phyloP scores from a whole-genome alignment of 345 rosid genomes.

The Camelina sativa region DNA sequence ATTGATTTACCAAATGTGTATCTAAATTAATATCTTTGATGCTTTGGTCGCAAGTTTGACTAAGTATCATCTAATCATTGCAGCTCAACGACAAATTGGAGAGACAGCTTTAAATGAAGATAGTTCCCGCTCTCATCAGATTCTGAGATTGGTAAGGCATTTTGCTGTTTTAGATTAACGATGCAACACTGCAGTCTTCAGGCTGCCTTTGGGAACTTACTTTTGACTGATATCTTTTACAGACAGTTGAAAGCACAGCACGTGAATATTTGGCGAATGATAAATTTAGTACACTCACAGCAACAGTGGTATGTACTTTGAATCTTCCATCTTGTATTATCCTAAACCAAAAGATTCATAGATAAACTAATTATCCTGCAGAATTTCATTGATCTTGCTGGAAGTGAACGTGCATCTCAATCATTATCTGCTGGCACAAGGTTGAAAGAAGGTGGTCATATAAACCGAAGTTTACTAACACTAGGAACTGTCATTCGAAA shows the following conservation, averaged over 20 bases:
- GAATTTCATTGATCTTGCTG: constrained; percentile 95
- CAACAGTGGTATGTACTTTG: constrained; percentile 67
- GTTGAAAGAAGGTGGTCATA: constrained; percentile 96
- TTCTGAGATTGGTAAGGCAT: constrained; percentile 77
- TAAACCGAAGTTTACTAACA: constrained; percentile 88
- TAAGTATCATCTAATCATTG: constrained; percentile 36
- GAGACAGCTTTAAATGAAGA: constrained; percentile 91
- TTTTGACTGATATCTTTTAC: constrained; percentile 41
- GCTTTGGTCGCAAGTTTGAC: constrained; percentile 17
- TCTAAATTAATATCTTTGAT: constrained; percentile 17
- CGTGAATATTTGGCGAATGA: constrained; percentile 64
- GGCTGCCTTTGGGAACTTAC: not conserved
- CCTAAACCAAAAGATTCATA: constrained; percentile 12
- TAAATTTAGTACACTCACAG: constrained; percentile 75
- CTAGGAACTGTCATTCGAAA: constrained; percentile 96
- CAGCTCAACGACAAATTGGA: constrained; percentile 96
- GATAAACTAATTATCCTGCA: constrained; percentile 40
- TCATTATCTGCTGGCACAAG: constrained; percentile 82
- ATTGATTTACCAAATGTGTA: constrained; percentile 22
- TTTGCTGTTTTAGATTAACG: constrained; percentile 14
- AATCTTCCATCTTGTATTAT: not conserved
- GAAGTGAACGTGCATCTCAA: constrained; percentile 98
- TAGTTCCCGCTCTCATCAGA: constrained; percentile 99
- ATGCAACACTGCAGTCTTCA: constrained; percentile 22
- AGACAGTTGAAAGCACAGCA: constrained; percentile 86